A percentile compares a stretch with the other conserved stretches of the same genome.
phyloP scores from a whole-genome alignment of 495 filamentous ascomycete genomes.

The Tuber melanosporum region DNA sequence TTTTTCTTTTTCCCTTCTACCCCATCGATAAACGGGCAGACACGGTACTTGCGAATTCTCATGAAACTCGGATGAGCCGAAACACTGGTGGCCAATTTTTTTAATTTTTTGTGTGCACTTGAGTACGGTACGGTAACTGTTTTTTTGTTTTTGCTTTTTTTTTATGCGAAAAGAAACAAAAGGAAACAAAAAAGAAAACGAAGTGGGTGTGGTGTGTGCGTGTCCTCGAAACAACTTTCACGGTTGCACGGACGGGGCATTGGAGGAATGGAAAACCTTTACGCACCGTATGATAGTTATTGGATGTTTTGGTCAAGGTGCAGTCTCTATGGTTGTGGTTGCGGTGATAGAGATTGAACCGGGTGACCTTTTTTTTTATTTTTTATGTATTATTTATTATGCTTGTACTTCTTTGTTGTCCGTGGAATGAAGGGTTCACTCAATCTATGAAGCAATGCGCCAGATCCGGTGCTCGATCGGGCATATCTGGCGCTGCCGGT shows the following conservation, averaged over 20 bases:
- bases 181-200: too few species aligned
- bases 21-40: too few species aligned
- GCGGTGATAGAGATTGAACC: neutral
- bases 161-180: neutral
- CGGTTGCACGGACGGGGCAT: too few species aligned
- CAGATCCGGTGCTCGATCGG: neutral
- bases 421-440: neutral
- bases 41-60: too few species aligned
- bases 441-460: constrained; percentile 2
- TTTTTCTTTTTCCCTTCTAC: too few species aligned
- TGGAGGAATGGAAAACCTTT: neutral
- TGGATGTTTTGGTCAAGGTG: neutral
- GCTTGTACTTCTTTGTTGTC: neutral
- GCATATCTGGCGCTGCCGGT: neutral
- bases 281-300: neutral
- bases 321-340: neutral
- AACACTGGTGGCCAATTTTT: neutral
- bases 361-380: neutral
- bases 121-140: too few species aligned
- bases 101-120: neutral
- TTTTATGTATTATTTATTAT: neutral
- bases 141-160: neutral
- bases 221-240: too few species aligned
- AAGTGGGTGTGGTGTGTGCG: too few species aligned
- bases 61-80: neutral